Conservation (phyloP, 1,139 yeast species). For the Chernovozyma sophiae-reginae region DNA sequence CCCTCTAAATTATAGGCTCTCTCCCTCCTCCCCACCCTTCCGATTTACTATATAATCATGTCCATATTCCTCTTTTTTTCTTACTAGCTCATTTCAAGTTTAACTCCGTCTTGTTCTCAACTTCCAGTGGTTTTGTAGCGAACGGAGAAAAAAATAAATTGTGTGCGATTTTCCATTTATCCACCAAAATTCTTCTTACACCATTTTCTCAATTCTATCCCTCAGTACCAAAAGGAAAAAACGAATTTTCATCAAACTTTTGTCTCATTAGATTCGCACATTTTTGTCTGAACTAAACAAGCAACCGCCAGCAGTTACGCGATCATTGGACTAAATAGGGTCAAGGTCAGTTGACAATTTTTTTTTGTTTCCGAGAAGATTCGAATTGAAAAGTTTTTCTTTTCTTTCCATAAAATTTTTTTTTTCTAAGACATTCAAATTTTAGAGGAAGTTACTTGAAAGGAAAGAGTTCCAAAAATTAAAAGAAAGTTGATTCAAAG, state of each 20-base stretch:
- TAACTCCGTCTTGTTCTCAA: no score
- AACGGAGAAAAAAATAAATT: neutral
- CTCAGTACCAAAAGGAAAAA: neutral
- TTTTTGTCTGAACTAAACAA: neutral
- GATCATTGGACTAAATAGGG: neutral
- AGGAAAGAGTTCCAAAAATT: no score
- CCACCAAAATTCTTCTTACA: neutral
- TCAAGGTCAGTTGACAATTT: neutral
- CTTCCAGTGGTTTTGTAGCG: neutral
- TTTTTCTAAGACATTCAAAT: no score
- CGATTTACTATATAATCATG: no score
- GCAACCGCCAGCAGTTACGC: constrained; percentile 1
- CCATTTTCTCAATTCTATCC: neutral
- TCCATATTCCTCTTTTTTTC: no score
- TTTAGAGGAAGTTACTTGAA: no score
- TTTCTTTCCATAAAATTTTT: neutral
- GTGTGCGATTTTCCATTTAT: neutral
- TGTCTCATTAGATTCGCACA: constrained; percentile 1
- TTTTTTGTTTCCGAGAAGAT: no score
- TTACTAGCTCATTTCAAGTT: no score
- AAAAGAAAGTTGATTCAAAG: no score
- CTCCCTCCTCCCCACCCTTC: no score
- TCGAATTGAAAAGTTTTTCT: neutral
- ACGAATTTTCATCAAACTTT: neutral
- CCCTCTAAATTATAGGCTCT: no score